Base-by-base conservation (phyloP, 2,329 filamentous ascomycete genomes). In the Phaeoacremonium minimum region DNA sequence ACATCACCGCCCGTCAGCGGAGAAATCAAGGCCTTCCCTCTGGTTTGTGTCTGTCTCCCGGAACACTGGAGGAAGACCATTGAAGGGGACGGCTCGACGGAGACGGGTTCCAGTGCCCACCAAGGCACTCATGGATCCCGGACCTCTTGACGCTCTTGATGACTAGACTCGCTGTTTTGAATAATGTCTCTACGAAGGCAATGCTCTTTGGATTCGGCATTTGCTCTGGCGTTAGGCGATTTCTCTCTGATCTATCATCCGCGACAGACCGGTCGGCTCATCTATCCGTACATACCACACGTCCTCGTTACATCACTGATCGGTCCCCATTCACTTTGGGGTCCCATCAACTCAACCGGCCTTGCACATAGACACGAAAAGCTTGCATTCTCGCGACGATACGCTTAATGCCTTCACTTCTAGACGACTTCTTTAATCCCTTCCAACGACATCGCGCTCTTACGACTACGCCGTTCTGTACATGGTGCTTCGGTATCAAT, bases 41-140 rank as follows among this genome's bases (percentile, higher is more conserved):
- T 98, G 45, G 91, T 98, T 33, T 98, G 91, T 56, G 88, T 97
- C 29, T 97, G 93, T 61, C 69, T 95, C 19, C 93, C 91, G 17
- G 87, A 95, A 54, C 90, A 96, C 61, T 98, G 91, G 91, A 81
- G 83, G 55, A 95, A 93, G 66, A 97, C 91, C 3, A 95, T 97
- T 50, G 91, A 97, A 46, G 88, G 89, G 41, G 90, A 96, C 52
- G 75, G 76, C 19, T 84, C 80, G 18, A 83, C 80, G 4, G 81
- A 84, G 52, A 73, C 75, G 8, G 73, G 70, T 37, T 81, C 77
- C 11, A 71, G 57, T 40, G 60, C 50, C 13, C 52, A 56, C 20
- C 57, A 54, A 12, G 48, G 48, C 29, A 42, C 42, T 15, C 47
- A 51, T n/a, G 48, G 49, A 32, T 42, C 44, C 20, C 53, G 45